Conservation (phyloP, 2,329 filamentous ascomycete genomes). For the Aotearoamyces nothofagi region DNA sequence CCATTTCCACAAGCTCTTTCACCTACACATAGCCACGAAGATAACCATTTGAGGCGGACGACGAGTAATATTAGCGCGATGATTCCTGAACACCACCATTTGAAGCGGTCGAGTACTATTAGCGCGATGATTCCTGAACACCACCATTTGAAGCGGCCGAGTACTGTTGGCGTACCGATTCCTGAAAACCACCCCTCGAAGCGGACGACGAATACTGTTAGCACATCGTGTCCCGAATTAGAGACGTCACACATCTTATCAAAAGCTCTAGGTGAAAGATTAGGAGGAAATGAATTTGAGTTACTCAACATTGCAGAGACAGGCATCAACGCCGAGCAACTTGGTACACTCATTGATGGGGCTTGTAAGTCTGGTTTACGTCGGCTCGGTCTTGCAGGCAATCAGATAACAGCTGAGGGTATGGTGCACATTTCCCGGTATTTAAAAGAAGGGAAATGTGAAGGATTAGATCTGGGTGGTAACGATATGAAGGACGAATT, state of each 20-base stretch:
- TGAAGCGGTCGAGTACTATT: constrained; percentile 9
- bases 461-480: constrained; percentile 78
- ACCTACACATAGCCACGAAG: constrained; percentile 2
- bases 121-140: constrained; percentile 16
- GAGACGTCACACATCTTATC: constrained; percentile 54
- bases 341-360: constrained; percentile 68
- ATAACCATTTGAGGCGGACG: background rate
- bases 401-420: constrained; percentile 59
- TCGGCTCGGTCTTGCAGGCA: constrained; percentile 71
- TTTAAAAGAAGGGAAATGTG: constrained; percentile 60
- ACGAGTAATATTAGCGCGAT: constrained; percentile 9
- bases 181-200: constrained; percentile 8
- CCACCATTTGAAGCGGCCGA: constrained; percentile 10
- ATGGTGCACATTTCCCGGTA: constrained; percentile 65
- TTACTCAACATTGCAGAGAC: constrained; percentile 75
- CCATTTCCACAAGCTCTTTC: constrained; percentile 44
- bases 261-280: constrained; percentile 60
- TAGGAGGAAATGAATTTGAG: constrained; percentile 63
- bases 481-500: constrained; percentile 53
- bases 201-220: constrained; percentile 5
- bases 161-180: constrained; percentile 8
- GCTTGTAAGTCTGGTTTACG: constrained; percentile 63
- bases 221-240: constrained; percentile 17
- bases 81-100: constrained; percentile 14
- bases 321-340: constrained; percentile 51